These are phyloP conservation scores for Ogataea paraovalis DNA, from an alignment of 805 yeast species.

Conservation along the genomic window DNA sequence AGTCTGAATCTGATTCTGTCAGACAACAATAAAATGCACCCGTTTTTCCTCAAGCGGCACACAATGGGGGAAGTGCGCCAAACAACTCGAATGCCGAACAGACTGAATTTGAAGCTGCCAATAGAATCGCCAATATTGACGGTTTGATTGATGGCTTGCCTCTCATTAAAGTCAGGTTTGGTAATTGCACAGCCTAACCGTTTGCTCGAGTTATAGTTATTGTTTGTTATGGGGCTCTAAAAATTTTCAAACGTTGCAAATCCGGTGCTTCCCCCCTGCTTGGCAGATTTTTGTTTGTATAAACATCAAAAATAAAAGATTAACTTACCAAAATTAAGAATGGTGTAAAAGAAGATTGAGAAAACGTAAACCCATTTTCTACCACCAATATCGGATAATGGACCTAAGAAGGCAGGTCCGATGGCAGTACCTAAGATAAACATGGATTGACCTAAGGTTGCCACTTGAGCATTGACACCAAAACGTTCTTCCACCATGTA, in stretches of 20 bases:
- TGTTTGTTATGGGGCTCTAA: too few relatives aligned
- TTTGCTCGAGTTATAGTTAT: too few relatives aligned
- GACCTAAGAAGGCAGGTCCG: constrained; percentile 35
- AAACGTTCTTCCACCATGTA: constrained; percentile 26
- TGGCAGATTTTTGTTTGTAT: background rate
- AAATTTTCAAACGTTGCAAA: too few relatives aligned
- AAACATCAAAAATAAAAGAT: too few relatives aligned
- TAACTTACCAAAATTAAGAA: constrained; percentile 29
- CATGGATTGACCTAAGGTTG: constrained; percentile 33
- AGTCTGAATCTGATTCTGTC: too few relatives aligned
- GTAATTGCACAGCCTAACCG: too few relatives aligned
- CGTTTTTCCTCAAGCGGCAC: too few relatives aligned
- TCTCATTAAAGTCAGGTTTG: too few relatives aligned
- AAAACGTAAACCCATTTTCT: constrained; percentile 35
- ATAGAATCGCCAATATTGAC: background rate
- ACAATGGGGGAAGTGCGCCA: background rate
- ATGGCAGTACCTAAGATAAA: constrained; percentile 34
- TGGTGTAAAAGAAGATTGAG: constrained; percentile 25
- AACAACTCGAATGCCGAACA: background rate
- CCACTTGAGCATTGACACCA: constrained; percentile 28
- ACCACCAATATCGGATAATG: constrained; percentile 34
- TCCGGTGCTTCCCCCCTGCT: too few relatives aligned
- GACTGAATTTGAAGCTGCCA: background rate
- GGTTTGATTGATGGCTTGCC: too few relatives aligned
- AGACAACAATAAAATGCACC: too few relatives aligned